These are phyloP conservation scores for Hansenula anomala DNA, from an alignment of 1,139 yeast genomes.

Conservation along the genomic window DNA sequence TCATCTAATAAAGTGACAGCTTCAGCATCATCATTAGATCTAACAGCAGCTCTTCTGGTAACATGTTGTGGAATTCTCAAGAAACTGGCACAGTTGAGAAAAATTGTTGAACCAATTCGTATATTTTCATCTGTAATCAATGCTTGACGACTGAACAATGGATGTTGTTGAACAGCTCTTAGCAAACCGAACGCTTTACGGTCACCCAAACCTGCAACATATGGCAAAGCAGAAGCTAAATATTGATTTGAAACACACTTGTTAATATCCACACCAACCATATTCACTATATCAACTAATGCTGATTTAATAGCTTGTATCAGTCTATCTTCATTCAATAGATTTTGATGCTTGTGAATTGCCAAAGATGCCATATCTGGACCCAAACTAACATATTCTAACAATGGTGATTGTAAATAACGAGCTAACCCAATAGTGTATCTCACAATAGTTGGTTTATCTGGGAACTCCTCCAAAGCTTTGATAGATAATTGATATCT, in stretches of 20 bases:
- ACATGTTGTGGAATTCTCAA: conserved; percentile 67
- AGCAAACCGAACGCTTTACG: conserved; percentile 88
- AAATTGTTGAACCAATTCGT: conserved; percentile 65
- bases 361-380: conserved; percentile 67
- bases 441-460: conserved; percentile 74
- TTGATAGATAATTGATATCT: conserved; percentile 78
- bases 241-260: conserved; percentile 79
- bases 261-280: conserved; percentile 91
- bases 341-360: conserved; percentile 71
- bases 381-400: conserved; percentile 82
- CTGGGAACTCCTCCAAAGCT: conserved; percentile 80
- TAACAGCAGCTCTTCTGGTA: conserved; percentile 31
- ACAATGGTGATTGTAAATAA: conserved; percentile 82
- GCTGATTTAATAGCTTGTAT: conserved; percentile 70
- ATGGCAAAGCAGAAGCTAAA: conserved; percentile 66
- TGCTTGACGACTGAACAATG: conserved; percentile 66
- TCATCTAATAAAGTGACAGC: conserved; percentile 79
- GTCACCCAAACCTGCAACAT: conserved; percentile 89
- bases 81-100: conserved; percentile 90
- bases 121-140: conserved; percentile 71
- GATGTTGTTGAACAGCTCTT: conserved; percentile 69
- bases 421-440: conserved; percentile 90
- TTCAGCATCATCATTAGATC: conserved; percentile 45
- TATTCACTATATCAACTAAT: conserved; percentile 84
- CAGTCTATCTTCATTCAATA: conserved; percentile 62